These are phyloP conservation scores for Colletotrichum euphorbiae DNA, from an alignment of 2,329 filamentous ascomycete genomes.

Conservation along the genomic window DNA sequence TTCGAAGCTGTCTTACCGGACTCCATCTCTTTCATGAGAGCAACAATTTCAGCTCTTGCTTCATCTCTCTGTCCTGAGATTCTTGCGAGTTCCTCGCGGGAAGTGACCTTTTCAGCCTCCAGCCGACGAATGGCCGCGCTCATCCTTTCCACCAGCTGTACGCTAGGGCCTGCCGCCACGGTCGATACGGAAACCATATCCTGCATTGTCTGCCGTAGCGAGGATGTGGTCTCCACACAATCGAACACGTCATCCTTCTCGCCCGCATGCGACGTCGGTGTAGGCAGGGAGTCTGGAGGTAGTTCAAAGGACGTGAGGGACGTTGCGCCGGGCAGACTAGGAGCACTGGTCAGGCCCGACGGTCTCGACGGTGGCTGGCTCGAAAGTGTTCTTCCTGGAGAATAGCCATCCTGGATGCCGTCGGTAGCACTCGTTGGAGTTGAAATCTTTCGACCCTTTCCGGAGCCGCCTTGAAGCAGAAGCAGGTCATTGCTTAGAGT, in stretches of 20 bases:
- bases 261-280: slow-evolving; percentile 56
- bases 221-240: slow-evolving; percentile 66
- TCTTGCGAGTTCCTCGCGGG: slow-evolving; percentile 85
- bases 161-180: slow-evolving; percentile 88
- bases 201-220: slow-evolving; percentile 77
- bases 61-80: slow-evolving; percentile 90
- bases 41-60: slow-evolving; percentile 89
- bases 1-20: slow-evolving; percentile 70
- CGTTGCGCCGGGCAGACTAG: slow-evolving; percentile 49
- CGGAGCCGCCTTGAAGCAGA: slow-evolving; percentile 42
- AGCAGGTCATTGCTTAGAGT: slow-evolving; percentile 67
- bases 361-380: slow-evolving; percentile 59
- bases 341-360: slow-evolving; percentile 53
- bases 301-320: slow-evolving; percentile 63
- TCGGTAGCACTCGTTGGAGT: slow-evolving; percentile 64
- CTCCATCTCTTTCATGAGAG: slow-evolving; percentile 88
- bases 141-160: slow-evolving; percentile 97
- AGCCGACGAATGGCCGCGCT: slow-evolving; percentile 90
- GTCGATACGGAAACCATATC: slow-evolving; percentile 93
- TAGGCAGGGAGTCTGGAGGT: slow-evolving; percentile 51
- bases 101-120: slow-evolving; percentile 90
- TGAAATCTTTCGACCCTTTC: slow-evolving; percentile 58
- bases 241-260: slow-evolving; percentile 64
- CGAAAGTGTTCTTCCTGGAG: slow-evolving; percentile 61
- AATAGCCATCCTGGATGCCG: slow-evolving; percentile 52